These are phyloP conservation scores for Apophysomyces trapeziformis DNA, from an alignment of 371 early-diverging fungal species.

Conservation along the genomic window DNA sequence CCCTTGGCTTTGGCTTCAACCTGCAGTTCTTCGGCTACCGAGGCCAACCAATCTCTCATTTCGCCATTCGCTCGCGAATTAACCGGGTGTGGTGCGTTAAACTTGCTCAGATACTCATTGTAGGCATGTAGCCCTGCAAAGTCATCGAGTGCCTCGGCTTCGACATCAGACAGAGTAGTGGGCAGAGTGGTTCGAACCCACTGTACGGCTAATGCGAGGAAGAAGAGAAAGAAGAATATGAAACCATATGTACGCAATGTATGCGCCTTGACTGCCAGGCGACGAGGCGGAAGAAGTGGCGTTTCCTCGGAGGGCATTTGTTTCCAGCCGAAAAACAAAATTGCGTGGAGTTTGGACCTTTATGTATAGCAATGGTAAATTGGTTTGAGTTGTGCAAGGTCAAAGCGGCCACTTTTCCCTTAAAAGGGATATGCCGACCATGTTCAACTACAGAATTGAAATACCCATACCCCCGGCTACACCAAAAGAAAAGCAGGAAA, in stretches of 20 bases:
- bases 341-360: not conserved
- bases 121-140: conserved; percentile 60
- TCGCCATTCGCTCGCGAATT: conserved; percentile 54
- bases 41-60: conserved; percentile 39
- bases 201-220: conserved; percentile 21
- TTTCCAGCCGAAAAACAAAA: not conserved
- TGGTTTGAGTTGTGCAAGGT: not conserved
- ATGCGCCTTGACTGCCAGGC: conserved; percentile 1
- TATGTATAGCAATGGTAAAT: not conserved
- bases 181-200: conserved; percentile 38
- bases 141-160: conserved; percentile 26
- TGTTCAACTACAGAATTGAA: no score
- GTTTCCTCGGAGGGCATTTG: conserved; percentile 4
- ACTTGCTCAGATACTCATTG: conserved; percentile 53
- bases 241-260: conserved; percentile 19
- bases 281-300: not conserved
- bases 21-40: conserved; percentile 40
- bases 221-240: conserved; percentile 18
- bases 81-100: conserved; percentile 57
- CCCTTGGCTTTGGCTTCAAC: conserved; percentile 36
- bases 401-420: conserved; percentile 6
- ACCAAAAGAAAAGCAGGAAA: no score
- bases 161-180: conserved; percentile 40
- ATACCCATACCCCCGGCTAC: no score
- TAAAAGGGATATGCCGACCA: not conserved